Conservation (phyloP, 2,329 filamentous ascomycete genomes). For the Ophiostoma novo-ulmi region DNA sequence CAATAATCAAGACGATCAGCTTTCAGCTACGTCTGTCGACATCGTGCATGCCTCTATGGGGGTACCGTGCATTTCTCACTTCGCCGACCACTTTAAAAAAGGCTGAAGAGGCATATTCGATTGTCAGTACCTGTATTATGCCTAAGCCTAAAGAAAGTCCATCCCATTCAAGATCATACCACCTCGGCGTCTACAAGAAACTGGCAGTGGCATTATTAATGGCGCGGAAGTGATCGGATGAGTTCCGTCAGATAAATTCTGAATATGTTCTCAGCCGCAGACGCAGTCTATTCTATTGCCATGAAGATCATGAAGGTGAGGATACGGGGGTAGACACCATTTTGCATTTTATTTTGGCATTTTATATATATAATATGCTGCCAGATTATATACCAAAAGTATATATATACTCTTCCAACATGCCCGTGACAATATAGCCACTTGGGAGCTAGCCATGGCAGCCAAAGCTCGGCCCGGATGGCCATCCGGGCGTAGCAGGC, state of each 20-base stretch:
- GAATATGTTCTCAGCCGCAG: neutral
- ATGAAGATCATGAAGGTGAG: neutral
- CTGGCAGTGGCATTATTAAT: neutral
- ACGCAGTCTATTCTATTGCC: neutral
- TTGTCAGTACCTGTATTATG: neutral
- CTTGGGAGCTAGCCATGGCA: neutral
- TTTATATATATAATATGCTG: neutral
- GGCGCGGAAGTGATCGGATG: neutral
- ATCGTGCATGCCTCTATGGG: neutral
- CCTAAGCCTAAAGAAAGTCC: neutral
- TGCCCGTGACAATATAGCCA: neutral
- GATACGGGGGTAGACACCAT: neutral
- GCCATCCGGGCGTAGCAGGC: neutral
- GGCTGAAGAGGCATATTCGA: neutral
- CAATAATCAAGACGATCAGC: neutral
- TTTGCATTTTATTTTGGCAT: neutral
- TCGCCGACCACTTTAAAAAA: neutral
- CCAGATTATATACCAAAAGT: neutral
- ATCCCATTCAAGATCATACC: neutral
- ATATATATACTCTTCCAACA: neutral
- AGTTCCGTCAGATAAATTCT: neutral
- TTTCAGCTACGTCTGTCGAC: conserved; percentile 4
- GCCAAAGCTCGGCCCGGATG: neutral
- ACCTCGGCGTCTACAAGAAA: neutral
- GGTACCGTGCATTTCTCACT: neutral